phyloP scores from a whole-genome alignment of 129 eudicot species.

The Glebionis coronaria region DNA sequence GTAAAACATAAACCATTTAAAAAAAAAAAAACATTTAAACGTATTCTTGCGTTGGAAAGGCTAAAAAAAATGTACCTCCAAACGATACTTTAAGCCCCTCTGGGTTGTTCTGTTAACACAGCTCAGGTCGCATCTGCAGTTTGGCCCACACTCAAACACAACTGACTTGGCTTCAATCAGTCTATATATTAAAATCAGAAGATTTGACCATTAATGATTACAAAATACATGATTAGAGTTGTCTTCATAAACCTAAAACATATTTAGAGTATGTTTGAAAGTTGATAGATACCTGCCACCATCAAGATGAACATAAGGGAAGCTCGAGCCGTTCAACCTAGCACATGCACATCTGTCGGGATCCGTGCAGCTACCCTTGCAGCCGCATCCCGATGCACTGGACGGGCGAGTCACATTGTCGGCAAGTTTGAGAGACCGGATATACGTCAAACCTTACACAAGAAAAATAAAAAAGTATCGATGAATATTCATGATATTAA shows the following conservation, averaged over 20 bases:
- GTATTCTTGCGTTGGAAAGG: not conserved
- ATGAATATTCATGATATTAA: not conserved
- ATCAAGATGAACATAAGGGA: conserved; percentile 78
- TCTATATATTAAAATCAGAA: conserved; percentile 29
- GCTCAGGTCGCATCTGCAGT: conserved; percentile 78
- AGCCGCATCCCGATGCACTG: conserved; percentile 62
- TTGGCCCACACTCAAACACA: conserved; percentile 86
- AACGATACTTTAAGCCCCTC: conserved; percentile 53
- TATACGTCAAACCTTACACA: conserved; percentile 54
- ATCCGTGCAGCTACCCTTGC: conserved; percentile 58
- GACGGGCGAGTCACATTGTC: conserved; percentile 42
- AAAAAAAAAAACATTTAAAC: not conserved
- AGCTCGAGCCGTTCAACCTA: conserved; percentile 67
- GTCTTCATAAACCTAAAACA: not conserved
- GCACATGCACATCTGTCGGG: conserved; percentile 85
- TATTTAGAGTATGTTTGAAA: not conserved
- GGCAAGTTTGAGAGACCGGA: conserved; percentile 44
- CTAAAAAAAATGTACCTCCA: conserved; percentile 55
- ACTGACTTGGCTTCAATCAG: conserved; percentile 78
- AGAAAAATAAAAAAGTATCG: not conserved
- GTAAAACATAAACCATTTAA: not conserved
- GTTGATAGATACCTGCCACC: conserved; percentile 75
- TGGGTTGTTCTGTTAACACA: conserved; percentile 80
- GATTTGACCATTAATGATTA: too few species aligned
- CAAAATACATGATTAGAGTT: not conserved